Conservation (phyloP, 2,329 filamentous ascomycete genomes). For the Paecilomyces sp. region DNA sequence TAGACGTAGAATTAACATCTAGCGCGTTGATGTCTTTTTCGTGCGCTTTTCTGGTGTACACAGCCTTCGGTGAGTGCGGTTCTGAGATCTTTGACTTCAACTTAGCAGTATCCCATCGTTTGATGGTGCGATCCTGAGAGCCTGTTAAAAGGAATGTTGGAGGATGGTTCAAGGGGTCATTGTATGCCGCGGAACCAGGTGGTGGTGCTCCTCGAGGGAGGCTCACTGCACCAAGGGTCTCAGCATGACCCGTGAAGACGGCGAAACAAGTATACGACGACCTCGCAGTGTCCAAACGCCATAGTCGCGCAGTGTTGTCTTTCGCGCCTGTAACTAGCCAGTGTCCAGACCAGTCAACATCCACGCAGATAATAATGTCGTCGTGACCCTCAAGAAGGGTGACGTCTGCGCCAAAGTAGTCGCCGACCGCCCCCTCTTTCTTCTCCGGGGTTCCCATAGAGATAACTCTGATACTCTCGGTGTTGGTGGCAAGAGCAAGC, state of each 20-base stretch:
- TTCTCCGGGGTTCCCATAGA: slow-evolving; percentile 49
- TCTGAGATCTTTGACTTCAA: slow-evolving; percentile 39
- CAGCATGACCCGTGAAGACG: slow-evolving; percentile 82
- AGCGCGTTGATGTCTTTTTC: slow-evolving; percentile 98
- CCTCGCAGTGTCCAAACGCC: slow-evolving; percentile 72
- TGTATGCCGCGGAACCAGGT: slow-evolving; percentile 61
- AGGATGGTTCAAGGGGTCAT: slow-evolving; percentile 68
- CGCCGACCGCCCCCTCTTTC: slow-evolving; percentile 27
- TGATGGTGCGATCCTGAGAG: slow-evolving; percentile 91
- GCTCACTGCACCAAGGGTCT: slow-evolving; percentile 85
- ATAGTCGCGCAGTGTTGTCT: slow-evolving; percentile 88
- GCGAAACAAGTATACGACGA: slow-evolving; percentile 73
- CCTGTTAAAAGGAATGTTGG: slow-evolving; percentile 83
- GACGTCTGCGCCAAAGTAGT: slow-evolving; percentile 84
- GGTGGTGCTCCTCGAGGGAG: slow-evolving; percentile 65
- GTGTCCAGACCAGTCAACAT: slow-evolving; percentile 92
- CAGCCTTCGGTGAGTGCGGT: slow-evolving; percentile 44
- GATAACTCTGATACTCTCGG: slow-evolving; percentile 84
- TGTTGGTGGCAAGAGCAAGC: slow-evolving; percentile 87
- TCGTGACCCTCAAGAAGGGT: slow-evolving; percentile 81
- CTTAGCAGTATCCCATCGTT: slow-evolving; percentile 78
- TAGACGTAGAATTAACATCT: slow-evolving; percentile 65
- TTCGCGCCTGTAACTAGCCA: slow-evolving; percentile 96
- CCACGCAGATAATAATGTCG: slow-evolving; percentile 91
- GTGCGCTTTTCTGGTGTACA: slow-evolving; percentile 89